These are phyloP conservation scores for Blastocystis sp. DNA, from an alignment of 352 stramenopile genomes.

Conservation along the genomic window DNA sequence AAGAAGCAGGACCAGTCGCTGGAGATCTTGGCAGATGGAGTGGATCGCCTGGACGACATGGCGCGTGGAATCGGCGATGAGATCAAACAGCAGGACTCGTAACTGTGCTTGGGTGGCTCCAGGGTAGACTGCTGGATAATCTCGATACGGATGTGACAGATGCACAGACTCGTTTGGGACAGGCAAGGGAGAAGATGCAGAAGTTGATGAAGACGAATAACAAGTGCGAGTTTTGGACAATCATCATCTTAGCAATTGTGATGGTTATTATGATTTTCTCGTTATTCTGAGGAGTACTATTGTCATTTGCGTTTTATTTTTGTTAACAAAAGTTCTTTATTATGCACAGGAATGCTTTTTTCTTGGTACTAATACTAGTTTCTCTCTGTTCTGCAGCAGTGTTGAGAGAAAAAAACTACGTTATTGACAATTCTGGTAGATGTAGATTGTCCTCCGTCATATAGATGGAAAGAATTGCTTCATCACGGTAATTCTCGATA, in stretches of 20 bases:
- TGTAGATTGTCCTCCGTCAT: not conserved
- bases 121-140: slow-evolving; percentile 14
- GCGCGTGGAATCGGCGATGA: slow-evolving; percentile 48
- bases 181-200: slow-evolving; percentile 48
- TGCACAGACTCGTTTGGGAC: slow-evolving; percentile 42
- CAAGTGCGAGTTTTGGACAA: slow-evolving; percentile 47
- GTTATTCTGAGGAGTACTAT: not conserved
- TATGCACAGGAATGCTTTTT: not conserved
- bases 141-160: slow-evolving; percentile 56
- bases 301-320: slow-evolving; percentile 23
- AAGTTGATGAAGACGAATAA: slow-evolving; percentile 62
- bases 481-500: slow-evolving; percentile 19
- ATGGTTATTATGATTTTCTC: slow-evolving; percentile 41
- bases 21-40: slow-evolving; percentile 35
- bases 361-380: not conserved
- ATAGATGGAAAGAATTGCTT: slow-evolving; percentile 33
- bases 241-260: slow-evolving; percentile 40
- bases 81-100: slow-evolving; percentile 53
- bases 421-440: not conserved
- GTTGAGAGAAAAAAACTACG: not conserved
- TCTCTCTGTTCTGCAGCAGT: not conserved
- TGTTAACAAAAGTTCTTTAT: not conserved
- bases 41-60: slow-evolving; percentile 58
- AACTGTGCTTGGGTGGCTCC: not conserved
- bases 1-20: slow-evolving; percentile 57